Conservation (phyloP, 345 rosid genomes). For the Eucalyptus decipiens region DNA sequence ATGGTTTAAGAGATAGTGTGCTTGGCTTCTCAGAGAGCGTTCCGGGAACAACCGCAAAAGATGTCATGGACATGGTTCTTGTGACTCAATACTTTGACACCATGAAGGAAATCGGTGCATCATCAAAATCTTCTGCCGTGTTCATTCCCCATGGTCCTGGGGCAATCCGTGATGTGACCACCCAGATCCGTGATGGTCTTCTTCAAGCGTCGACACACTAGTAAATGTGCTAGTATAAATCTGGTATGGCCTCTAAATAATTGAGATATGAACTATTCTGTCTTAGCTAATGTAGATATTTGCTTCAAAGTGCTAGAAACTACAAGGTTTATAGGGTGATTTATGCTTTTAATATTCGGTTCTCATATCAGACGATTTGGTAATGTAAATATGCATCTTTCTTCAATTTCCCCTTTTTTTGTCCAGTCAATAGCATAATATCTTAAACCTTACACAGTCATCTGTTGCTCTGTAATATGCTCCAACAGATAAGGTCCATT, state of each 20-base stretch:
- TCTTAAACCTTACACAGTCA: not conserved
- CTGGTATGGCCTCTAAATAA: not conserved
- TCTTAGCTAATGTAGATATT: not conserved
- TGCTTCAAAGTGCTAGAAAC: not conserved
- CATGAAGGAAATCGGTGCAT: slow-evolving; percentile 5
- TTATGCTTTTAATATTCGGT: not conserved
- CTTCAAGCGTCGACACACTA: not conserved
- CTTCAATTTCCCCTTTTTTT: not conserved
- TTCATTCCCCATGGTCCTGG: slow-evolving; percentile 16
- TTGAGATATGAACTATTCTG: not conserved
- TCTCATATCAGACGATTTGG: not conserved
- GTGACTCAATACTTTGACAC: slow-evolving; percentile 13
- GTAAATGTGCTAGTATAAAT: not conserved
- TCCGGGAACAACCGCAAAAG: slow-evolving; percentile 6
- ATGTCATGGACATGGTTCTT: slow-evolving; percentile 15
- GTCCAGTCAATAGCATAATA: not conserved
- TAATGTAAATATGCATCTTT: not conserved
- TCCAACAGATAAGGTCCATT: not conserved
- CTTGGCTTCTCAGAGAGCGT: slow-evolving; percentile 10
- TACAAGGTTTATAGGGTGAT: not conserved
- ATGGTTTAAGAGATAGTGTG: slow-evolving; percentile 14
- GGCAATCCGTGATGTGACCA: slow-evolving; percentile 6
- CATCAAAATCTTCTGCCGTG: slow-evolving; percentile 7
- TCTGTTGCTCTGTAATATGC: not conserved
- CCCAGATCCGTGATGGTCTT: slow-evolving; percentile 11